Evolutionary conservation across 2,329 filamentous ascomycete species (phyloP).

Genomic region (Ceratocystis albifundus): DNA sequence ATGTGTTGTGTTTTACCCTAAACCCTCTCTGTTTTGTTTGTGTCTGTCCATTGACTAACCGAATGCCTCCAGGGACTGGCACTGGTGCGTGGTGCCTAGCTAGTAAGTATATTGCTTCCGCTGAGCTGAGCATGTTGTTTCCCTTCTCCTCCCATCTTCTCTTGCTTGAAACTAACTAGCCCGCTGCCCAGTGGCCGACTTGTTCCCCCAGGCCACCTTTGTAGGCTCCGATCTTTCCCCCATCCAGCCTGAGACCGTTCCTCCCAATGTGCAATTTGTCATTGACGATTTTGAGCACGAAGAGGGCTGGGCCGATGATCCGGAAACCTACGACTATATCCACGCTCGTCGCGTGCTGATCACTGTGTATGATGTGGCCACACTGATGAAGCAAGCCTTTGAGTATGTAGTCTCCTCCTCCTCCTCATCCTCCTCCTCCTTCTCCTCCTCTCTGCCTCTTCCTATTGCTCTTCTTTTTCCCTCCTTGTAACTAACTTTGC

Average conservation of each 20-base stretch:
- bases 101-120: slow-evolving; percentile 31
- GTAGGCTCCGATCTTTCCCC: slow-evolving; percentile 42
- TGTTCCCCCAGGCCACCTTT: slow-evolving; percentile 35
- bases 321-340: slow-evolving; percentile 39
- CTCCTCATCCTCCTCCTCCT: too few relatives aligned
- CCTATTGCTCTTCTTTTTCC: slow-evolving; percentile 19
- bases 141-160: slow-evolving; percentile 30
- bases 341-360: slow-evolving; percentile 39
- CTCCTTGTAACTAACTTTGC: background rate
- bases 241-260: slow-evolving; percentile 42
- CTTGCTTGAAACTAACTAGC: slow-evolving; percentile 36
- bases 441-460: background rate
- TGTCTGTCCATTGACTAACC: slow-evolving; percentile 31
- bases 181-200: slow-evolving; percentile 38
- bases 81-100: slow-evolving; percentile 43
- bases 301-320: slow-evolving; percentile 39
- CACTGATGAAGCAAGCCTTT: slow-evolving; percentile 35
- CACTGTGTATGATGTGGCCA: slow-evolving; percentile 34
- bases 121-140: background rate
- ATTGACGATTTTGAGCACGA: slow-evolving; percentile 43
- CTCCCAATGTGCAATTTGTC: slow-evolving; percentile 41
- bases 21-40: slow-evolving; percentile 38
- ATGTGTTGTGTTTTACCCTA: slow-evolving; percentile 29
- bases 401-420: slow-evolving; percentile 29
- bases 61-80: slow-evolving; percentile 34